Base-by-base conservation (phyloP, 352 stramenopile species). In the Globisporangium radiosum region DNA sequence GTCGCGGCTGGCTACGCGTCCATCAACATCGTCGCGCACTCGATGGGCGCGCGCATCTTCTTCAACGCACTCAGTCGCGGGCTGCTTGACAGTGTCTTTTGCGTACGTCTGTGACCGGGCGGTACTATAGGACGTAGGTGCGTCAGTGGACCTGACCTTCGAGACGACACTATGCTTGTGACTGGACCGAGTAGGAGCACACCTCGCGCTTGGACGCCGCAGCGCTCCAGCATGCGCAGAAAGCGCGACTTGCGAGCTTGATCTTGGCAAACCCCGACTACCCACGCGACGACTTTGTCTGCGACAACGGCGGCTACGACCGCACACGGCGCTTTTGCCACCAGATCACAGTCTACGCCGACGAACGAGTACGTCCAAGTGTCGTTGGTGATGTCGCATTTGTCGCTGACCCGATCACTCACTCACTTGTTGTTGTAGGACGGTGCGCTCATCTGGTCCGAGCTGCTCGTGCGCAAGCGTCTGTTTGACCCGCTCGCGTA, bases 231-330 rank as follows among this genome's bases (percentile, higher is more conserved):
- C n/a, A 9, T 2, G 17, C 47, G 9, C 43, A 44, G 15, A 64
- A 52, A 39, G 64, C 65, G 2, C 56, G 39, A 1, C 62, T 87
- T 6, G 68, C 72, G 13, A 92, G 64, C 25, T 72, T 95, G 8
- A 94, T 74, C 3, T 79, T 95, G 40, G 72, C 76, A 15, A 94
- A 95, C 45, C 81, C 85, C 5, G 85, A 94, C 62, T 95, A 90
- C 58, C 71, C 83, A 8, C 63, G 83, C 10, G 62, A 76, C 25
- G 75, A 82, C 44, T 95, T 94, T 57, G 67, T 75, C 2, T 70
- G 85, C 39, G 71, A 75, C 42, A 75, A 67, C 9, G 76, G 76
- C 51, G 69, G 59, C 0, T 95, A 90, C 55, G 68, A 77, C 36
- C 66, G 68, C 3, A 69, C 82, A 7, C 79, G 76, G 9, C 70